Base-by-base conservation (phyloP, 2,329 filamentous ascomycete genomes). In the Rutstroemia sydowiana region DNA sequence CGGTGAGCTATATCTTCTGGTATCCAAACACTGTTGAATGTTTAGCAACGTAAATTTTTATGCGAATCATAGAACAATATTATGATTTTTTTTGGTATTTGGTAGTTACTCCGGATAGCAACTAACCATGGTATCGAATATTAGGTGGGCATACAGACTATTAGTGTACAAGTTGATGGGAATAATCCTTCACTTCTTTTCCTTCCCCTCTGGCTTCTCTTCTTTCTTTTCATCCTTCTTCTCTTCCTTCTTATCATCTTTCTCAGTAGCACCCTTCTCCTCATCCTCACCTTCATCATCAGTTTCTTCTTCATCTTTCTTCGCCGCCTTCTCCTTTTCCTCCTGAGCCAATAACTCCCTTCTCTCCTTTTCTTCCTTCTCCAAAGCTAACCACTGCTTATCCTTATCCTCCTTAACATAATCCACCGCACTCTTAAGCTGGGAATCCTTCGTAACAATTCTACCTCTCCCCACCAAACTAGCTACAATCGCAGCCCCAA, bases 391-490 rank as follows among this genome's bases (percentile, higher is more conserved):
- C 63, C 62, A 63, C 42, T 66, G 63, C 5, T 52, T 20, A 48
- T 66, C 63, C 23, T 55, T 50, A 46, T 65, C 59, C 2, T 41
- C 43, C 57, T 64, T 61, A 1, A 65, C n/a, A 45, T 64, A 62
- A 18, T 65, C 64, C 3, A 56, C 53, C 9, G 64, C 53, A 30
- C 37, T 59, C 50, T 55, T 63, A 28, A 71, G 36, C 55, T 64
- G 55, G 54, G 66, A 7, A 43, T 62, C 60, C 13, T 51, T 36
- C 3, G 44, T 50, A 18, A 61, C 50, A 39, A 66, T 66, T 71
- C 91, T 85, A 63, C 90, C 86, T 55, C 91, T 82, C 37, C 88
- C 89, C 57, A 96, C 78, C 59, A 96, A 73, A 57, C 81, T 92
- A 60, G 88, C 72, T 39, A 93, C 82, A 60, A 96, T 92, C 57